A percentile compares a stretch with the other conserved stretches of the same genome.
These are phyloP conservation scores for Fusarium nurragi DNA, from an alignment of 2,329 filamentous ascomycete genomes.

Conservation along the genomic window DNA sequence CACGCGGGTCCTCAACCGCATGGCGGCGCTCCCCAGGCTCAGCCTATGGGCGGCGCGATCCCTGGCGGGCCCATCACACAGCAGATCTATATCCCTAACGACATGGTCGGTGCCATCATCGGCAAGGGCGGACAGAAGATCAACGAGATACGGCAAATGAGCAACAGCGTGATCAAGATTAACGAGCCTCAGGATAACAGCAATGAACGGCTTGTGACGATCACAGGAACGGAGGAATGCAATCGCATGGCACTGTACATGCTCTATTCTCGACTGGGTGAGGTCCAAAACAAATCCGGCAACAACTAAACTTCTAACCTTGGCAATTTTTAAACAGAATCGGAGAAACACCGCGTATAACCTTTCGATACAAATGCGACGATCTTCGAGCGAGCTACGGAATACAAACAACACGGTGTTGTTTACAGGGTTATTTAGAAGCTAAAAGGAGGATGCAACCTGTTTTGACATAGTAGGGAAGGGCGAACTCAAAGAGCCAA, in stretches of 20 bases:
- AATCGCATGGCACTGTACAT: slow-evolving; percentile 99
- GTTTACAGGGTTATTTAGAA: slow-evolving; percentile 15
- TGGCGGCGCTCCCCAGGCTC: slow-evolving; percentile 76
- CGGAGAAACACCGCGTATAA: slow-evolving; percentile 57
- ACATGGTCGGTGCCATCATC: slow-evolving; percentile 99
- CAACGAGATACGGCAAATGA: slow-evolving; percentile 97
- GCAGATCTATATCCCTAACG: slow-evolving; percentile 98
- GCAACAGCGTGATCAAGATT: slow-evolving; percentile 99
- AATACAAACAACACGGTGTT: slow-evolving; percentile 18
- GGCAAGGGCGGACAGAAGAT: slow-evolving; percentile 99
- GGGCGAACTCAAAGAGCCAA: slow-evolving; percentile 1
- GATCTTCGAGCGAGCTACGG: slow-evolving; percentile 17
- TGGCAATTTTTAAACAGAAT: slow-evolving; percentile 48
- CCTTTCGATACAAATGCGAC: slow-evolving; percentile 19
- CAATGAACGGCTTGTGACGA: slow-evolving; percentile 96
- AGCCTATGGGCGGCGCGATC: slow-evolving; percentile 76
- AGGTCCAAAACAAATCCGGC: slow-evolving; percentile 50
- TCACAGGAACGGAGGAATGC: slow-evolving; percentile 96
- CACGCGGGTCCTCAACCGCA: slow-evolving; percentile 64
- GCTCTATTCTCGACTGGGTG: slow-evolving; percentile 96
- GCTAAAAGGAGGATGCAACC: slow-evolving; percentile 36
- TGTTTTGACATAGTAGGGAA: slow-evolving; percentile 20
- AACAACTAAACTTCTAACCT: slow-evolving; percentile 44
- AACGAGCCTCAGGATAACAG: slow-evolving; percentile 99
- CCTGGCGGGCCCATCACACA: slow-evolving; percentile 79